A percentile compares a stretch with the other conserved stretches of the same genome.
Evolutionary conservation across 495 filamentous ascomycete species (phyloP).

Genomic region (Oleoguttula mirabilis): DNA sequence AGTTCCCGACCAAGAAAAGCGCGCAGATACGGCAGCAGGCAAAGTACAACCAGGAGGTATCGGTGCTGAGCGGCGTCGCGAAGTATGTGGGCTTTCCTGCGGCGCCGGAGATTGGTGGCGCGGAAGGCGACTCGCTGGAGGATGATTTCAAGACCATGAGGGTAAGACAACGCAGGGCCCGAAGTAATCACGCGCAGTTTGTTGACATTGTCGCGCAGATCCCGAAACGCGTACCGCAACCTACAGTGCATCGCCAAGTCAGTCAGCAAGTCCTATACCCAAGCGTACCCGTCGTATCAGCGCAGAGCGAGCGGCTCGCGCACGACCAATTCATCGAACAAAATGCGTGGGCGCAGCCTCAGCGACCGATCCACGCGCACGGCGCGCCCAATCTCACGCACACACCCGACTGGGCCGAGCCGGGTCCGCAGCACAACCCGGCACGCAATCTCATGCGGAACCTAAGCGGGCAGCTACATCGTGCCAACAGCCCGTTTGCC

Average conservation of each 20-base stretch:
- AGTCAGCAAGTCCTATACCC: too few relatives aligned
- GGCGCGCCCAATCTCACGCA: constrained; percentile 15
- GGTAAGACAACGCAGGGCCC: too few relatives aligned
- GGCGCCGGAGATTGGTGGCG: constrained; percentile 66
- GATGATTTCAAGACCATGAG: constrained; percentile 82
- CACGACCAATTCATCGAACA: constrained; percentile 22
- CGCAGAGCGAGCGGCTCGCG: constrained; percentile 14
- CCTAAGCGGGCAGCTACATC: background rate
- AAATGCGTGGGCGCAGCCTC: constrained; percentile 20
- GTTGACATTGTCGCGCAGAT: background rate
- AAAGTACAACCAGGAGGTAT: constrained; percentile 87
- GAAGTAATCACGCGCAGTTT: background rate
- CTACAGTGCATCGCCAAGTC: background rate
- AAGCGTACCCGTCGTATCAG: too few relatives aligned
- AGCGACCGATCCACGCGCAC: constrained; percentile 6
- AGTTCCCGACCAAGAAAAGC: constrained; percentile 54
- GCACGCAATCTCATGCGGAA: constrained; percentile 13
- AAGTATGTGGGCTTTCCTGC: constrained; percentile 94
- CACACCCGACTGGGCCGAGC: constrained; percentile 20
- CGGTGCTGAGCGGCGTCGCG: constrained; percentile 75
- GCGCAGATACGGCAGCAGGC: constrained; percentile 67
- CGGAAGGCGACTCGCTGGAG: constrained; percentile 60
- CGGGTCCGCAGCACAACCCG: background rate
- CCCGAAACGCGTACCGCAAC: constrained; percentile 2
- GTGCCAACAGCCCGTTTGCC: constrained; percentile 3